Conservation (phyloP, 2,329 filamentous ascomycete species). For the Orbilia oligospora region DNA sequence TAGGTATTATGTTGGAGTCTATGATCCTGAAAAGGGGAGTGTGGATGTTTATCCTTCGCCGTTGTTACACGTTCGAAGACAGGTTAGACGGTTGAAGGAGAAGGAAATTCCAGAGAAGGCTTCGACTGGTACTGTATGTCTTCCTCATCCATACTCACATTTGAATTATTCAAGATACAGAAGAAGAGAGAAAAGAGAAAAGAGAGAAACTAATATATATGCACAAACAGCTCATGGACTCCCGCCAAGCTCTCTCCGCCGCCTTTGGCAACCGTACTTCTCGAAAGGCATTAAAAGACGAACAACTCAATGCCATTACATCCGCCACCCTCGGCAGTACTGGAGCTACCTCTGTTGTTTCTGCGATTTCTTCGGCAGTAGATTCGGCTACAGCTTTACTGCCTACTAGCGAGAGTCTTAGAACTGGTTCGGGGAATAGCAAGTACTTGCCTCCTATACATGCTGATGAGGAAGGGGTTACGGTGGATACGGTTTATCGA, state of each 20-base stretch:
- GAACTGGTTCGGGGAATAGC: conserved; percentile 49
- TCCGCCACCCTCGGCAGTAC: conserved; percentile 37
- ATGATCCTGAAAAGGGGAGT: conserved; percentile 74
- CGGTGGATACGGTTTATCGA: conserved; percentile 50
- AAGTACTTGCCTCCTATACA: conserved; percentile 57
- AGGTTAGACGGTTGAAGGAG: conserved; percentile 69
- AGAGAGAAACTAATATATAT: conserved; percentile 63
- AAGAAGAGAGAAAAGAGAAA: too few relatives aligned
- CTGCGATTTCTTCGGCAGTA: conserved; percentile 51
- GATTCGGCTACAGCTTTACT: conserved; percentile 45
- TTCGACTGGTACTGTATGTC: conserved; percentile 64
- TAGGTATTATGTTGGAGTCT: conserved; percentile 77
- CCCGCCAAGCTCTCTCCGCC: conserved; percentile 78
- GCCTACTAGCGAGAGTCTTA: conserved; percentile 53
- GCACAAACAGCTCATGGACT: conserved; percentile 53
- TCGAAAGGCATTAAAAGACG: conserved; percentile 78
- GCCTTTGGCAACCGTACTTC: conserved; percentile 90
- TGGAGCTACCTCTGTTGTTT: conserved; percentile 27
- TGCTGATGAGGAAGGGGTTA: conserved; percentile 47
- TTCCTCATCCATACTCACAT: too few relatives aligned
- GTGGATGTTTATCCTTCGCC: conserved; percentile 76
- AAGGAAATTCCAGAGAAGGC: conserved; percentile 65
- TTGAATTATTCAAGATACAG: too few relatives aligned
- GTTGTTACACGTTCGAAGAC: conserved; percentile 74
- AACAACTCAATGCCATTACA: conserved; percentile 66